A percentile compares a stretch with the other conserved stretches of the same genome.
Conservation (phyloP, 1,284 basidiomycete genomes). For the Ceraceosorus guamensis region DNA sequence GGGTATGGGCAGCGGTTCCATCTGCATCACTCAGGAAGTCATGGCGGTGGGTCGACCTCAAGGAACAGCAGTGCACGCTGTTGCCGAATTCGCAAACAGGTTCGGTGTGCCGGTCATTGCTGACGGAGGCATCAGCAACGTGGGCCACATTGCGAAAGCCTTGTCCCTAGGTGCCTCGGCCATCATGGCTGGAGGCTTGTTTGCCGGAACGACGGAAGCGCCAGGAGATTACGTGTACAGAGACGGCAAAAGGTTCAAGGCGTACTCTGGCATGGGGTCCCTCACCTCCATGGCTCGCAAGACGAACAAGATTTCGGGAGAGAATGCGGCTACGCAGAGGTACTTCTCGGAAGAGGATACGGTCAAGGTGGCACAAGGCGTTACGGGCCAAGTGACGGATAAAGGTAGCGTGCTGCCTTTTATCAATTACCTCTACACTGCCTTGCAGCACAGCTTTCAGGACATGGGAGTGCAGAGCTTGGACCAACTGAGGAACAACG, state of each 20-base stretch:
- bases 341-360: constrained; percentile 94
- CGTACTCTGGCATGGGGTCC: constrained; percentile 97
- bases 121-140: constrained; percentile 93
- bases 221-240: constrained; percentile 99
- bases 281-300: constrained; percentile 48
- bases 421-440: constrained; percentile 82
- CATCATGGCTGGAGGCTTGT: constrained; percentile 96
- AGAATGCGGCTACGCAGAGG: constrained; percentile 91
- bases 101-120: constrained; percentile 97
- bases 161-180: constrained; percentile 85
- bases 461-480: constrained; percentile 78
- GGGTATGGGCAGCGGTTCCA: constrained; percentile 96
- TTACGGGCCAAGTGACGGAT: constrained; percentile 92
- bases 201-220: constrained; percentile 93
- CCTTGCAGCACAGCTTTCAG: constrained; percentile 91
- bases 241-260: constrained; percentile 95
- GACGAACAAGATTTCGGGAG: constrained; percentile 50
- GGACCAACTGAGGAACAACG: constrained; percentile 59
- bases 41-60: constrained; percentile 99
- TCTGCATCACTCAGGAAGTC: constrained; percentile 99
- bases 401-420: constrained; percentile 84
- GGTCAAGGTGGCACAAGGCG: constrained; percentile 88
- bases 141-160: constrained; percentile 97
- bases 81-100: constrained; percentile 82
- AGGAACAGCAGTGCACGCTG: constrained; percentile 89